Evolutionary conservation across 2,329 filamentous ascomycete genomes (phyloP), one percentile per base, ranked within the genome.

Genomic region (Hyphodiscus sp.): DNA sequence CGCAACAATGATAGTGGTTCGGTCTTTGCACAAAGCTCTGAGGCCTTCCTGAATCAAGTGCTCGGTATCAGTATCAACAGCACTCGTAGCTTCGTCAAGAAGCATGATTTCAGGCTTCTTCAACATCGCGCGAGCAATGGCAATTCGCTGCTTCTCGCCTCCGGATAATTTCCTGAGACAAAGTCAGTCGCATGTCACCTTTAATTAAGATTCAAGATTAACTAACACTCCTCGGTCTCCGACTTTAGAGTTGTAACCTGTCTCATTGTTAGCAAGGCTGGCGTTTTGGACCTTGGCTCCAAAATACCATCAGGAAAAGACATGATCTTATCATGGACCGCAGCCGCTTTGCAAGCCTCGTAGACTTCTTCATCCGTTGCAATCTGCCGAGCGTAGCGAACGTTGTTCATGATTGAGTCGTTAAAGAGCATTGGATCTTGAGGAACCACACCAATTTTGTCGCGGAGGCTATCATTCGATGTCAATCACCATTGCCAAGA

Each of bases 81-180:
- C 91, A 43, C 89, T 94, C 0, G 94, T 99, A 15, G 94, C 94
- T 71, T 99, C 94, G 61, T 99, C 94, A 5, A 99, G 83, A 0
- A 99, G 79, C 2, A 99, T 79, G 63, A 99, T 85, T 72, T 91
- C 94, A 0, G 92, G 92, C 62, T 96, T 87, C n/a, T 88, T 94
- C 26, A 96, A 87, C 48, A 96, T 83, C 41, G 91, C 91, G 64
- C 91, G 81, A 13, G 92, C 91, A 69, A 97, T 96, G 10, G 92
- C 85, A 20, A 95, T 78, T 5, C 90, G 81, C 67, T 95, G 89
- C n/a, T 88, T 81, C 67, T 95, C 89, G 0, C 90, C 90, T n/a
- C 89, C 87, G 13, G 86, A 91, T 0, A 95, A 73, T 67, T 89
- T 90, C 85, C 90, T n/a, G 84, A 76, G 62, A 89, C 89, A 1